These are phyloP conservation scores for Stephania cephalantha DNA, from an alignment of 164 flowering plant species.

Conservation along the genomic window DNA sequence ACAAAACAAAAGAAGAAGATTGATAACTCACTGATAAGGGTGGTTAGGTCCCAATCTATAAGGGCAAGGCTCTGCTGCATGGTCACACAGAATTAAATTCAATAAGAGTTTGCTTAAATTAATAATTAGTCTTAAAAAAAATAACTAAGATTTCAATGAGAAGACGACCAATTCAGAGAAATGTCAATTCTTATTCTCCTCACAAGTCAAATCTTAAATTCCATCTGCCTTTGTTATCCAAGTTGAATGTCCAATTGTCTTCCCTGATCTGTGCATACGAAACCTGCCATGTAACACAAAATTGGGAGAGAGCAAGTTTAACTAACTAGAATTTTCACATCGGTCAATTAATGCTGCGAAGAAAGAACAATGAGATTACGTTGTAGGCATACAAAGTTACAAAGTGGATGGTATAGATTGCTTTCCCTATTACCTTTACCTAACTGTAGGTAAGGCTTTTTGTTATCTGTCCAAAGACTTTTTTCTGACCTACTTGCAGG, in stretches of 20 bases:
- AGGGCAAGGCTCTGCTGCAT: background rate
- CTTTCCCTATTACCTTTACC: background rate
- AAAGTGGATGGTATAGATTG: background rate
- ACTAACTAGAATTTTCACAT: background rate
- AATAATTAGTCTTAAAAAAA: background rate
- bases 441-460: background rate
- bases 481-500: no score
- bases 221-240: conserved; percentile 76
- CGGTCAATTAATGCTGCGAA: background rate
- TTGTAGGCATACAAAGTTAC: background rate
- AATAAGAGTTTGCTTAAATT: background rate
- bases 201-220: conserved; percentile 69
- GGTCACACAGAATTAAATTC: background rate
- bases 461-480: no score
- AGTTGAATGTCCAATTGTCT: conserved; percentile 88
- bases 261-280: conserved; percentile 86
- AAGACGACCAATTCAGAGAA: background rate
- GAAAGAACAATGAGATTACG: background rate
- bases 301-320: background rate
- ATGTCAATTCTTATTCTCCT: conserved; percentile 6
- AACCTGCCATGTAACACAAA: conserved; percentile 36
- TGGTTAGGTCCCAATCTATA: background rate
- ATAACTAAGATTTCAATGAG: background rate
- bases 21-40: background rate
- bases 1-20: background rate